phyloP scores from a whole-genome alignment of 495 filamentous ascomycete genomes.

The Sphaerosporella brunnea region DNA sequence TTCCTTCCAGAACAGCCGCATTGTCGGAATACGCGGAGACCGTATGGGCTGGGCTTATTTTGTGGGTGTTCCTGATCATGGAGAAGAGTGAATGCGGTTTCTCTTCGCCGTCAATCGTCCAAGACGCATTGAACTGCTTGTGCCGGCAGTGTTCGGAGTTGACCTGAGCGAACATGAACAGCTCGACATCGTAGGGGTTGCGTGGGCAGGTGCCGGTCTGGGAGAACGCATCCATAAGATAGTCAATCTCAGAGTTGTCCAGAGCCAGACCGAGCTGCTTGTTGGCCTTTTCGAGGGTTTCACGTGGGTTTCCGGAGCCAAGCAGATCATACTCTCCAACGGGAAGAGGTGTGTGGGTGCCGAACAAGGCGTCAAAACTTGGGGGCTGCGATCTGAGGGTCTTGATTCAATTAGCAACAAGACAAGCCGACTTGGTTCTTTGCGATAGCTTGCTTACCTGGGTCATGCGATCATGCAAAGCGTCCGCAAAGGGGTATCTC shows the following conservation, averaged over 20 bases:
- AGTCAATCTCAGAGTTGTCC: slow-evolving; percentile 81
- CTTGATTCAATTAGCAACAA: slow-evolving; percentile 32
- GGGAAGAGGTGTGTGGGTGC: slow-evolving; percentile 49
- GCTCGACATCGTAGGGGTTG: slow-evolving; percentile 73
- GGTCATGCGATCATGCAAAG: slow-evolving; percentile 86
- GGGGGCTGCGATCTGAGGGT: slow-evolving; percentile 46
- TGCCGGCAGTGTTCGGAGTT: slow-evolving; percentile 64
- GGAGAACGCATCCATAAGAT: slow-evolving; percentile 68
- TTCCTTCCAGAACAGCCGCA: slow-evolving; percentile 74
- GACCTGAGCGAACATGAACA: slow-evolving; percentile 99
- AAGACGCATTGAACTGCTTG: slow-evolving; percentile 87
- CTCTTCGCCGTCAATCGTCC: slow-evolving; percentile 80
- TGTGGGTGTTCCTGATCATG: slow-evolving; percentile 92
- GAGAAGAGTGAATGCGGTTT: slow-evolving; percentile 68
- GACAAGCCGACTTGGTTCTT: not conserved
- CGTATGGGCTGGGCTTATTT: slow-evolving; percentile 54
- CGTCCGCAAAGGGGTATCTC: slow-evolving; percentile 45
- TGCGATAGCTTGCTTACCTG: slow-evolving; percentile 19
- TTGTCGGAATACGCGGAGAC: slow-evolving; percentile 96
- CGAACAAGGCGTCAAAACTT: slow-evolving; percentile 57
- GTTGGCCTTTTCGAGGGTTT: slow-evolving; percentile 66
- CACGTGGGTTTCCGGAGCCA: slow-evolving; percentile 42
- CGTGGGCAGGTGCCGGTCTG: slow-evolving; percentile 47
- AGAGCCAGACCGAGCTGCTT: slow-evolving; percentile 64
- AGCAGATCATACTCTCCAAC: slow-evolving; percentile 57